These are phyloP conservation scores for Alternaria metachromatica DNA, from an alignment of 2,329 filamentous ascomycete species.

Conservation along the genomic window DNA sequence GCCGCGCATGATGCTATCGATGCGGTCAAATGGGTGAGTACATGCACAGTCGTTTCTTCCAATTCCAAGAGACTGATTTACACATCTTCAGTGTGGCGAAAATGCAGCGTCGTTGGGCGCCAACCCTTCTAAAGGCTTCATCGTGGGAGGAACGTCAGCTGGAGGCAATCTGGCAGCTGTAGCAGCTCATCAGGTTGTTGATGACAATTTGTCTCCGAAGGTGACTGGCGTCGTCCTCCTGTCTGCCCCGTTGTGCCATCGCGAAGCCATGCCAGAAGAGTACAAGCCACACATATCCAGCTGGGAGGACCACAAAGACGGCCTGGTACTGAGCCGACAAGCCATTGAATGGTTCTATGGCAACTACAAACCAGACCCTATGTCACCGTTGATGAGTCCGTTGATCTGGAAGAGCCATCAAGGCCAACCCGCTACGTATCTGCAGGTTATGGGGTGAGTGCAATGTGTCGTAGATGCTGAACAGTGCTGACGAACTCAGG, in stretches of 20 bases:
- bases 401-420: constrained; percentile 29
- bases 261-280: neutral
- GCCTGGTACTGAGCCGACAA: neutral
- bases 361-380: constrained; percentile 41
- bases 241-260: neutral
- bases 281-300: neutral
- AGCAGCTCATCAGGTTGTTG: constrained; percentile 21
- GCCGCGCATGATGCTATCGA: neutral
- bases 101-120: neutral
- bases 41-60: neutral
- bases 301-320: neutral
- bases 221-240: neutral
- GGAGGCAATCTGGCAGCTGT: neutral
- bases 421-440: constrained; percentile 55
- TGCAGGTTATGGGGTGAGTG: constrained; percentile 56
- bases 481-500: neutral
- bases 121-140: neutral
- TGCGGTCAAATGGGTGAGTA: neutral
- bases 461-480: neutral
- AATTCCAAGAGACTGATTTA: neutral
- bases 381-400: constrained; percentile 34
- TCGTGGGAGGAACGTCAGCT: neutral
- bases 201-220: constrained; percentile 4
- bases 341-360: neutral
- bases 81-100: neutral